Base-by-base conservation (phyloP, 2,329 filamentous ascomycete species). In the Penicillium polonicum region DNA sequence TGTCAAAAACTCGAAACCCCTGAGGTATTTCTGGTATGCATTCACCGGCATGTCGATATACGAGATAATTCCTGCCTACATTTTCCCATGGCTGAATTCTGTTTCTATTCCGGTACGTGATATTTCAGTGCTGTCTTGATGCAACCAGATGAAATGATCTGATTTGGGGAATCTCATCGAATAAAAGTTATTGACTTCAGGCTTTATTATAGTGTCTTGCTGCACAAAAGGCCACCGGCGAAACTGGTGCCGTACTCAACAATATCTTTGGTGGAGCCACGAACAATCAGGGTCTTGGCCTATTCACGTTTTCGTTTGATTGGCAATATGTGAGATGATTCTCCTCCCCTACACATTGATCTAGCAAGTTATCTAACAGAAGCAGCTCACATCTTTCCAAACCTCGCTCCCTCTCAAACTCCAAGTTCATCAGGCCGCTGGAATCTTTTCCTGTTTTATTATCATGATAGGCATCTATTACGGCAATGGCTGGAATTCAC, bases 31-130 rank as follows among this genome's bases (percentile, higher is more conserved):
- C 64, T 83, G 81, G 79, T 82, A 80, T 65, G 73, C 74, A 38
- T 82, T 82, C 49, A 65, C 60, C 0, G 75, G 72, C 64, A 83
- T 83, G 78, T 78, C 76, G 13, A 38, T 75, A 13, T 84, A 80
- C 58, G 82, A 85, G 61, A 78, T 81, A 59, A 77, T 84, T 31
- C 82, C 82, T 0, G 80, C 81, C 2, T 85, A 84, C 56, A 80
- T 84, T 41, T 82, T 77, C 52, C 80, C 82, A 0, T 84, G 80
- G 79, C 75, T 85, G 10, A 83, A 83, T 65, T 80, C 79, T 0
- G 70, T 84, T 15, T 84, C 82, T 0, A 77, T 85, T 9, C 80
- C 81, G 1, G 63, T 65, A 58, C 7, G 60, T 61, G 21, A 4
- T 27, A 25, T 27, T n/a, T 2, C 9, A 19, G 2, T 42, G 8